These are phyloP conservation scores for Salinomyces thailandicus DNA, from an alignment of 2,329 filamentous ascomycete genomes.

Conservation along the genomic window DNA sequence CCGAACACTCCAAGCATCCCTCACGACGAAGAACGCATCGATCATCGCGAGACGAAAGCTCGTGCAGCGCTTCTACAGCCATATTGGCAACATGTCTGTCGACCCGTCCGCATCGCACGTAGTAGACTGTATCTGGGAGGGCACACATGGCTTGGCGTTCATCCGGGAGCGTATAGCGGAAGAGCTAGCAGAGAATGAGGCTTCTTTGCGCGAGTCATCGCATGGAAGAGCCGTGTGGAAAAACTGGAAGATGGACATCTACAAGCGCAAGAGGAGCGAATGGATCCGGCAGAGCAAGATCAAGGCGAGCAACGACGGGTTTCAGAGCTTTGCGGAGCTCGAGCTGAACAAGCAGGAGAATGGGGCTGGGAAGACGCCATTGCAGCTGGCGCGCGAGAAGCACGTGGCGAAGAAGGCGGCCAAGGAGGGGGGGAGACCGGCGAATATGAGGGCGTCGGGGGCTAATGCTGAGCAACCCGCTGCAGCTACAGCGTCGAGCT, in stretches of 20 bases:
- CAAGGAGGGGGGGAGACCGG: conserved; percentile 16
- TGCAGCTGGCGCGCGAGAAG: conserved; percentile 49
- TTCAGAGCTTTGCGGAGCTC: conserved; percentile 40
- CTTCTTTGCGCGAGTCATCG: conserved; percentile 51
- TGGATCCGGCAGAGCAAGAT: conserved; percentile 53
- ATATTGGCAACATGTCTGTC: conserved; percentile 50
- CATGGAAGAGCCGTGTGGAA: conserved; percentile 59
- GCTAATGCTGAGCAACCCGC: neutral
- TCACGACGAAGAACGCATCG: conserved; percentile 45
- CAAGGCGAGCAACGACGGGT: conserved; percentile 41
- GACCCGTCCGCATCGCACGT: conserved; percentile 56
- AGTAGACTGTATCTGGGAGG: conserved; percentile 55
- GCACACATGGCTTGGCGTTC: conserved; percentile 53
- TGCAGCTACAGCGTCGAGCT: neutral
- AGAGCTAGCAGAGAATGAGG: conserved; percentile 50
- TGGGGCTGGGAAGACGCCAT: conserved; percentile 34
- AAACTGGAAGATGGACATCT: conserved; percentile 65
- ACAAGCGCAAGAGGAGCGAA: conserved; percentile 50
- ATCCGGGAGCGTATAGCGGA: conserved; percentile 58
- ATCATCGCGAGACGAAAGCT: conserved; percentile 52
- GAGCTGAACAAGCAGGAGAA: conserved; percentile 20
- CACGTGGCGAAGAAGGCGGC: conserved; percentile 39
- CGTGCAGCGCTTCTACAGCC: conserved; percentile 51
- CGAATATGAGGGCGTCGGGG: neutral
- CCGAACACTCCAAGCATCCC: conserved; percentile 53